These are phyloP conservation scores for Didymella lethalis DNA, from an alignment of 2,329 filamentous ascomycete genomes.

Conservation along the genomic window DNA sequence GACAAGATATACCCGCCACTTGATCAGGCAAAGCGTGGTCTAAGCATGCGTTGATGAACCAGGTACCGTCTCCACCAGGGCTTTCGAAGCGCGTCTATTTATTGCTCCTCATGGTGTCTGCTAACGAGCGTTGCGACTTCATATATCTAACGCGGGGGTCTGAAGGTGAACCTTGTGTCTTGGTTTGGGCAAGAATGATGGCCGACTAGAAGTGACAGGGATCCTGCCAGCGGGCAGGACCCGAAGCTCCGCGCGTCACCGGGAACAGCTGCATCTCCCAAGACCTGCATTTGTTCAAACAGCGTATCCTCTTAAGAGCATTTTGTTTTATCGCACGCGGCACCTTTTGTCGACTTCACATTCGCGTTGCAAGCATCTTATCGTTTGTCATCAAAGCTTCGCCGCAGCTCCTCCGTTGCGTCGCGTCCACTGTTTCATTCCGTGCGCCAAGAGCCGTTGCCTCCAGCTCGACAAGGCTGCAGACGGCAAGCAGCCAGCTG, in stretches of 20 bases:
- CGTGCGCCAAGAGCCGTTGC: conserved; percentile 41
- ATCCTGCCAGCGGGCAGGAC: conserved; percentile 10
- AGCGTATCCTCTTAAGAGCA: conserved; percentile 2
- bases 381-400: conserved; percentile 34
- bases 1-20: no score
- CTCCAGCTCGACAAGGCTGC: conserved; percentile 43
- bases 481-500: conserved; percentile 47
- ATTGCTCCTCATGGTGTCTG: no score
- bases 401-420: conserved; percentile 29
- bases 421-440: conserved; percentile 46
- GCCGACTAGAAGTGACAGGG: conserved; percentile 9
- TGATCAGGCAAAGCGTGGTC: no score
- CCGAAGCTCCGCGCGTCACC: conserved; percentile 16
- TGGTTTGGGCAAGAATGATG: conserved; percentile 15
- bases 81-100: no score
- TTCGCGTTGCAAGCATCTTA: conserved; percentile 25
- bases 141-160: no score
- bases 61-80: no score
- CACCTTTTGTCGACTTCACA: not conserved
- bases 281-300: conserved; percentile 3
- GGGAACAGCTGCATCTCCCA: conserved; percentile 3
- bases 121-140: no score
- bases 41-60: no score
- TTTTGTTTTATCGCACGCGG: not conserved
- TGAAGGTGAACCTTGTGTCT: no score